Evolutionary conservation across 352 stramenopile genomes (phyloP), one percentile per base, ranked within the genome.

Genomic region (Elongisporangium anandrum): DNA sequence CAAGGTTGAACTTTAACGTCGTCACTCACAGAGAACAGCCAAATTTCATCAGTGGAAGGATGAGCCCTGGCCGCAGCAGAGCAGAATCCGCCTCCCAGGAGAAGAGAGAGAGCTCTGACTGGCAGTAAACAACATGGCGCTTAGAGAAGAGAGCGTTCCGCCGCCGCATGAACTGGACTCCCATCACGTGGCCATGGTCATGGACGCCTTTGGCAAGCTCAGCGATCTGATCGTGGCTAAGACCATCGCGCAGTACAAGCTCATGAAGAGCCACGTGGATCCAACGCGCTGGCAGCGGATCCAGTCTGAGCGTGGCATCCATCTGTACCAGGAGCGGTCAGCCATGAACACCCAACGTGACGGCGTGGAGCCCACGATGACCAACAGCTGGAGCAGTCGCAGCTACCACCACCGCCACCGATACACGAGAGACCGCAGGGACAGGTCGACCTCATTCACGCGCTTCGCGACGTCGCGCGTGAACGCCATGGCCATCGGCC

Each of bases 181-280:
- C 10, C 34, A 45, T 45, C 34, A 45, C 34, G 13, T 45, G 34
- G 34, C 34, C 34, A 45, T 45, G 34, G 34, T 45, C 34, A 45
- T 89, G 49, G 57, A 29, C 4, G 73, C 71, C 56, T 89, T 85
- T 50, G 62, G 68, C 26, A 59, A 26, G 54, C 68, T 74, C 8
- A 84, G 75, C 63, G 77, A 89, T 66, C 63, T 52, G 17, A 83
- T 89, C 63, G 67, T 89, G 39, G 57, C 69, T 48, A 79, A 77
- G 61, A 85, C 79, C 2, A 72, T 80, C 57, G 57, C 72, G 23
- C 73, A 76, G 19, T 86, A 85, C 62, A 57, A 71, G 20, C 65
- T 77, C 48, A 86, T 85, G 39, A 64, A 63, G 17, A 69, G 69
- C 49, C 64, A 65, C n/a, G 66, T 84, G 47, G 72, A 84, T 56